Base-by-base conservation (phyloP, 2,329 filamentous ascomycete genomes). In the Calonectria hongkongensis region DNA sequence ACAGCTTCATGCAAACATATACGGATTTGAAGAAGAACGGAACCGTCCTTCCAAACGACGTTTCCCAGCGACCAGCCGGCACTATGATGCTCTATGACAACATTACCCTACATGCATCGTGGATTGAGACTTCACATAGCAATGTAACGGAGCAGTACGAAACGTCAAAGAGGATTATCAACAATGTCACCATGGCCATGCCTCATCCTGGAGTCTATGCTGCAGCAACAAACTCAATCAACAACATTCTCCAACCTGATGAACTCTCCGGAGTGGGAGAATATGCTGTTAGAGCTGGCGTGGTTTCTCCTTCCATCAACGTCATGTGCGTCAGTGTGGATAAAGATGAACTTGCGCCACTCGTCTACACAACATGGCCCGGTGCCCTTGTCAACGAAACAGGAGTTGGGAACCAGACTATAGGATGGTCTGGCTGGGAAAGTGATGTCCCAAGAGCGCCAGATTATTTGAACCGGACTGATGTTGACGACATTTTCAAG, bases 161-260 rank as follows among this genome's bases (percentile, higher is more conserved):
- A 5, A 80, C 86, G 13, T 81, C 90, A 66, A 83, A 85, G 0
- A 87, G 93, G 30, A 87, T 93, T 45, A 85, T 96, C 78, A 94
- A 95, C 80, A 95, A 96, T 74, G 90, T 95, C 30, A 94, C 93
- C 0, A 87, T 96, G 75, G 93, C 94, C 0, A 93, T 96, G 89
- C 94, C 94, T 0, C 94, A 97, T 77, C 87, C 92, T 4, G 86
- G 92, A 0, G 88, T 97, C 0, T 91, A 93, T 41, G 83, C 86
- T 15, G 94, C 94, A 0, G 92, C 93, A 0, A 89, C 86, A 10
- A 86, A 93, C 75, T 83, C 87, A 0, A 81, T 84, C 10, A 96
- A 96, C 78, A 81, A 84, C 0, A 94, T 97, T 36, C 83, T 94
- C 10, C 94, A 96, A 77, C 94, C 94, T 0, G 86, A 88, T 8